Evolutionary conservation across 768 basidiomycete genomes (phyloP).

Genomic region (Fomitopsis serialis): DNA sequence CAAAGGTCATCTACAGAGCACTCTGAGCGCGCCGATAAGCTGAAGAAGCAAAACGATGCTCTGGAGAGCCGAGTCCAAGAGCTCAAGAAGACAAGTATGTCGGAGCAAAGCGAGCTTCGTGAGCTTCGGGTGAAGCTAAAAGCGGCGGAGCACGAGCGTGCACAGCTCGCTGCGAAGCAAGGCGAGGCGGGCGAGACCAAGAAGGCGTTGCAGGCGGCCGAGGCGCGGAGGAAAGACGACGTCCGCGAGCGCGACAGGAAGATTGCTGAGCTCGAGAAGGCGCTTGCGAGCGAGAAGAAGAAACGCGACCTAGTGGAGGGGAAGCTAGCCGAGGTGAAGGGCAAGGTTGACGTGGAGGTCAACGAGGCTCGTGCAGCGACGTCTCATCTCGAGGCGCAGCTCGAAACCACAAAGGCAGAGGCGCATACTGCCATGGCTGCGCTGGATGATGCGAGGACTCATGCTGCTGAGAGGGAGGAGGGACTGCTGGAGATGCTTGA

Average conservation of each 20-base stretch:
- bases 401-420: constrained; percentile 33
- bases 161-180: constrained; percentile 46
- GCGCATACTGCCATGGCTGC: constrained; percentile 28
- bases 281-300: constrained; percentile 43
- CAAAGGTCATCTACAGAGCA: constrained; percentile 47
- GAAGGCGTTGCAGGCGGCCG: constrained; percentile 42
- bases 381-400: constrained; percentile 29
- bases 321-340: constrained; percentile 36
- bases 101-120: constrained; percentile 59
- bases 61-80: constrained; percentile 60
- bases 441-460: constrained; percentile 26
- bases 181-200: constrained; percentile 46
- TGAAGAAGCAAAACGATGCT: constrained; percentile 54
- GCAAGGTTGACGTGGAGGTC: constrained; percentile 29
- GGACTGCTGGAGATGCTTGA: constrained; percentile 46
- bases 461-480: constrained; percentile 35
- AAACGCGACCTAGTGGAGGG: constrained; percentile 43
- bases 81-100: constrained; percentile 40
- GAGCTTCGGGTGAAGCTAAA: constrained; percentile 56
- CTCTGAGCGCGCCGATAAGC: constrained; percentile 49
- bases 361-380: constrained; percentile 28
- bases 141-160: constrained; percentile 49
- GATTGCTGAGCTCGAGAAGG: constrained; percentile 53
- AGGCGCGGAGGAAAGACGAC: constrained; percentile 52
- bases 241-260: constrained; percentile 45